These are phyloP conservation scores for Colletotrichum tanaceti DNA, from an alignment of 2,329 filamentous ascomycete species.

Conservation along the genomic window DNA sequence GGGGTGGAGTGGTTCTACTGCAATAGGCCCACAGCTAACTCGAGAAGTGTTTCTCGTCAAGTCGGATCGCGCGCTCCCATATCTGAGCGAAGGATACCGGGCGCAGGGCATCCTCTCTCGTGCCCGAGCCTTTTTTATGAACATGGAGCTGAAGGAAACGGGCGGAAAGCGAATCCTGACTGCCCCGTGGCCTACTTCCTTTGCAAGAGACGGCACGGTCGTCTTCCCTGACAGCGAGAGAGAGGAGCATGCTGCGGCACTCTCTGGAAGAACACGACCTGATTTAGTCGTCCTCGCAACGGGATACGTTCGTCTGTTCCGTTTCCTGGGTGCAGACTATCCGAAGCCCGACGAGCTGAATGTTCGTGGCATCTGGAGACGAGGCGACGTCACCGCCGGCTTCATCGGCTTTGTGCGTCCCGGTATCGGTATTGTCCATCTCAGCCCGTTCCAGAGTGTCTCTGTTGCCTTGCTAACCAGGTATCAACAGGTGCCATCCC, in stretches of 20 bases:
- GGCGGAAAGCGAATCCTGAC: slow-evolving; percentile 56
- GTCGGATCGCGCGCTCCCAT: slow-evolving; percentile 56
- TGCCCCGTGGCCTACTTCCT: slow-evolving; percentile 55
- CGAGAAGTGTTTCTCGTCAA: slow-evolving; percentile 57
- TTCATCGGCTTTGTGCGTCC: slow-evolving; percentile 63
- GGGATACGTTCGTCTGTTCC: slow-evolving; percentile 57
- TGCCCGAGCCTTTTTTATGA: slow-evolving; percentile 53
- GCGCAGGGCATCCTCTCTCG: slow-evolving; percentile 49
- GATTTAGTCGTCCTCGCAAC: slow-evolving; percentile 61
- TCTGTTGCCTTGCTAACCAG: slow-evolving; percentile 11
- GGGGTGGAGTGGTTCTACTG: too few relatives aligned
- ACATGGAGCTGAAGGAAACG: slow-evolving; percentile 54
- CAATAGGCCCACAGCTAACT: slow-evolving; percentile 14
- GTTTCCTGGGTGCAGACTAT: slow-evolving; percentile 54
- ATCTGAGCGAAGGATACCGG: slow-evolving; percentile 54
- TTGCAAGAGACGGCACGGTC: slow-evolving; percentile 53
- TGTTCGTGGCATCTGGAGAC: slow-evolving; percentile 65
- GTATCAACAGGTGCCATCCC: slow-evolving; percentile 56
- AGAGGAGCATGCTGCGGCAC: slow-evolving; percentile 45
- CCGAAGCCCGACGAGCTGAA: slow-evolving; percentile 60
- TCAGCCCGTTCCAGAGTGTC: too few relatives aligned
- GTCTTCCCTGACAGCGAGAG: slow-evolving; percentile 49
- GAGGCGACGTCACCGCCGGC: slow-evolving; percentile 52
- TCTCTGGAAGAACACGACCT: slow-evolving; percentile 50
- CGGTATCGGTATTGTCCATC: slow-evolving; percentile 49